A percentile compares a stretch with the other conserved stretches of the same genome.
Evolutionary conservation across 441 rosid species (phyloP).

Genomic region (Adansonia grandidieri): DNA sequence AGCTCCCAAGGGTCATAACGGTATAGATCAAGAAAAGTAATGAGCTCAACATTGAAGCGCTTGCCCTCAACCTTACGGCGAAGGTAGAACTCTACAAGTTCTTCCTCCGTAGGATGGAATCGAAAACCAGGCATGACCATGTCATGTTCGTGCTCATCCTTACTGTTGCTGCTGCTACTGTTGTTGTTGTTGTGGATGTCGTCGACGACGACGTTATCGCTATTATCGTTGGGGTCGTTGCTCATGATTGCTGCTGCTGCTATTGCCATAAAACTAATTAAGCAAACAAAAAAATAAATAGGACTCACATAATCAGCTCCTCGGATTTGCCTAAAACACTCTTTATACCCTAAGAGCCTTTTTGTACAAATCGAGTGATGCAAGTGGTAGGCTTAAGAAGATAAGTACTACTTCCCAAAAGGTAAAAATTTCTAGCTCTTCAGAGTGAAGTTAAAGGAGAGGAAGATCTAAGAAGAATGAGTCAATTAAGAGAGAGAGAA

Average conservation of each 20-base stretch:
- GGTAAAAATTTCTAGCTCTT: not conserved
- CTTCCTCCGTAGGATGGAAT: conserved; percentile 98
- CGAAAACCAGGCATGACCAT: conserved; percentile 99
- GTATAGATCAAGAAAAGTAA: conserved; percentile 96
- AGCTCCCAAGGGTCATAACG: conserved; percentile 99
- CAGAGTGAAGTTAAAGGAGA: not conserved
- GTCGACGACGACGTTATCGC: conserved; percentile 27
- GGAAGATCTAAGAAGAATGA: not conserved
- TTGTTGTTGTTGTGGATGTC: conserved; percentile 26
- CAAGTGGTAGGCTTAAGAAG: conserved; percentile 18
- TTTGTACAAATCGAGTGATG: conserved; percentile 44
- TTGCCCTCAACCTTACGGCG: conserved; percentile 99
- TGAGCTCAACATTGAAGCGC: conserved; percentile 93
- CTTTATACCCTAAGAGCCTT: conserved; percentile 23
- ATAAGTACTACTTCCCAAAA: not conserved
- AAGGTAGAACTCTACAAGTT: conserved; percentile 97
- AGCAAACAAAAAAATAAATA: no score
- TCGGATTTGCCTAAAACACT: not conserved
- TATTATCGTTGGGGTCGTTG: conserved; percentile 37
- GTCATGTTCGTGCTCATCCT: conserved; percentile 74
- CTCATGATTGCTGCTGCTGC: conserved; percentile 63
- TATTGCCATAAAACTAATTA: conserved; percentile 64
- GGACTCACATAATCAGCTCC: conserved; percentile 9
- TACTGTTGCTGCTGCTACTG: conserved; percentile 6
- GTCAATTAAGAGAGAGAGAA: not conserved